A percentile compares a stretch with the other conserved stretches of the same genome.
phyloP scores from a whole-genome alignment of 257 asterid genomes.

The Gentiana dahurica region DNA sequence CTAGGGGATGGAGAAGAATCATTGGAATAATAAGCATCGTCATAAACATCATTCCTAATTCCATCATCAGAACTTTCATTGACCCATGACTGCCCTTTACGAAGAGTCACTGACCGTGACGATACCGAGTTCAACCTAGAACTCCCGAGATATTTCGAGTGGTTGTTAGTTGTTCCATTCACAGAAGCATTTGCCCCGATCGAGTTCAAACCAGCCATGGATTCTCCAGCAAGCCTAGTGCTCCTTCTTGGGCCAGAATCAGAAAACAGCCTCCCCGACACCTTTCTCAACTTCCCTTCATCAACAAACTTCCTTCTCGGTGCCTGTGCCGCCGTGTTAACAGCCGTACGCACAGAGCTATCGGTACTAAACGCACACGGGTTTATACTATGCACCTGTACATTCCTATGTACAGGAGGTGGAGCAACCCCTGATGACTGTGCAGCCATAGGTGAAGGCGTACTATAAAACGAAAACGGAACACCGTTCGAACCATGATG shows the following conservation, averaged over 20 bases:
- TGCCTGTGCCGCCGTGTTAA: conserved; percentile 58
- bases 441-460: conserved; percentile 83
- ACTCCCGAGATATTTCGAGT: conserved; percentile 57
- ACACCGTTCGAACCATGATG: conserved; percentile 42
- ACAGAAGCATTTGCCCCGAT: conserved; percentile 43
- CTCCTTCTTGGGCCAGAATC: conserved; percentile 94
- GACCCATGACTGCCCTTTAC: conserved; percentile 65
- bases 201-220: conserved; percentile 37
- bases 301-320: conserved; percentile 96
- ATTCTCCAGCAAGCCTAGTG: conserved; percentile 85
- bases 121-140: conserved; percentile 49
- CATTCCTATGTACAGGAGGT: conserved; percentile 78
- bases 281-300: conserved; percentile 94
- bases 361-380: conserved; percentile 54
- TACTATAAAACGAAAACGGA: conserved; percentile 53
- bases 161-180: conserved; percentile 45
- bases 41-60: conserved; percentile 48
- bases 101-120: conserved; percentile 45
- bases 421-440: conserved; percentile 92
- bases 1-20: conserved; percentile 46
- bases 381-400: conserved; percentile 53
- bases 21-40: conserved; percentile 53
- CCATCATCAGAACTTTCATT: conserved; percentile 75
- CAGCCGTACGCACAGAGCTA: conserved; percentile 50
- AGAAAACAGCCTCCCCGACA: conserved; percentile 89